These are phyloP conservation scores for Vicia villosa DNA, from an alignment of 306 rosid species.

Conservation along the genomic window DNA sequence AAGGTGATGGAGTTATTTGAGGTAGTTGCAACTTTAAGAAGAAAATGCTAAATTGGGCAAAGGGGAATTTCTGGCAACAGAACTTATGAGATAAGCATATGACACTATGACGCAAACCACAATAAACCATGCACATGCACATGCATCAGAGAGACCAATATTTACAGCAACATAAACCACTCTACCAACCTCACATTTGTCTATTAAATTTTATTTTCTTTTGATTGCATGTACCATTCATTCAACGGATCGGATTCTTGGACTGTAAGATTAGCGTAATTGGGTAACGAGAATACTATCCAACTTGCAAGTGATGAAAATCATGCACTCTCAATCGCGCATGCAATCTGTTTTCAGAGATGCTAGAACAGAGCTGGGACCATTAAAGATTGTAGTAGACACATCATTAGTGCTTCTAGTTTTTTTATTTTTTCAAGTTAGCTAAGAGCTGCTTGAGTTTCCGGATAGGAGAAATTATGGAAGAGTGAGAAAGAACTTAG, in stretches of 20 bases:
- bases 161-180: constrained; percentile 18
- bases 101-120: constrained; percentile 26
- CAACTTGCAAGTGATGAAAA: constrained; percentile 49
- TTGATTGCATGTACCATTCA: constrained; percentile 7
- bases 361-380: constrained; percentile 46
- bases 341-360: constrained; percentile 31
- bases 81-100: constrained; percentile 30
- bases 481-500: neutral
- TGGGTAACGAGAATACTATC: constrained; percentile 47
- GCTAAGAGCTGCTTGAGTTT: constrained; percentile 36
- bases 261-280: constrained; percentile 45
- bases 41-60: constrained; percentile 22
- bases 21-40: constrained; percentile 26
- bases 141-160: constrained; percentile 21
- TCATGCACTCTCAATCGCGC: constrained; percentile 44
- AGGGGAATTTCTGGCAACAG: constrained; percentile 31
- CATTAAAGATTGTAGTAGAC: constrained; percentile 40
- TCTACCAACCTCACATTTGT: constrained; percentile 20
- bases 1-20: constrained; percentile 17
- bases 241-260: constrained; percentile 43
- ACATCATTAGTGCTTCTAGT: neutral
- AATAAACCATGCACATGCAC: constrained; percentile 34
- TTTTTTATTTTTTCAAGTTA: neutral
- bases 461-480: constrained; percentile 34
- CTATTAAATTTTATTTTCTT: too few species aligned